Conservation (phyloP, 192 early-diverging fungal genomes). For the Coemansia sp. region DNA sequence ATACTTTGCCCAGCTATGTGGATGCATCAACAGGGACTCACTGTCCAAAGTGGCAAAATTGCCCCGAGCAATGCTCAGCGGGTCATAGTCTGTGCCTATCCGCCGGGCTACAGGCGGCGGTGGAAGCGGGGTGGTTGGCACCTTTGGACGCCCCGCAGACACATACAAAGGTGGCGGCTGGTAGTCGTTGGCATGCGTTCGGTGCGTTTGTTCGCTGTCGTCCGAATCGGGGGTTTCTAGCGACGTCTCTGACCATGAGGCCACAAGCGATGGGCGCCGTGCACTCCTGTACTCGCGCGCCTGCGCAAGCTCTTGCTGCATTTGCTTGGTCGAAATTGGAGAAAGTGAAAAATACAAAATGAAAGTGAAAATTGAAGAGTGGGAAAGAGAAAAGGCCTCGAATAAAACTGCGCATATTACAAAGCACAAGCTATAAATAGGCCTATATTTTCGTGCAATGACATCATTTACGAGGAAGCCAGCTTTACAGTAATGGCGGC, state of each 20-base stretch:
- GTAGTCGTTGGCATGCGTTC: background rate
- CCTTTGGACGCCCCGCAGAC: conserved; percentile 4
- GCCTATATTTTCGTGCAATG: no score
- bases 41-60: conserved; percentile 8
- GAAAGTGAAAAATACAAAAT: background rate
- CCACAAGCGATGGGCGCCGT: conserved; percentile 22
- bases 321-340: background rate
- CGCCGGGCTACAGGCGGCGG: conserved; percentile 7
- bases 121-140: conserved; percentile 19
- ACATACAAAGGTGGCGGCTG: background rate
- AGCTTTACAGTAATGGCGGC: conserved; percentile 13
- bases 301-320: conserved; percentile 16
- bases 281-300: conserved; percentile 16
- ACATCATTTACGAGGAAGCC: background rate
- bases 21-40: background rate
- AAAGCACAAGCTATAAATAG: no score
- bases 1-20: conserved; percentile 12
- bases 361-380: background rate
- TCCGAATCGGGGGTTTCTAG: background rate
- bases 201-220: conserved; percentile 1
- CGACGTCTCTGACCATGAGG: conserved; percentile 26
- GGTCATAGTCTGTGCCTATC: background rate
- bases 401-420: background rate
- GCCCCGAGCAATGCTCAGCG: conserved; percentile 8
- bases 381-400: background rate